Evolutionary conservation across 768 basidiomycete genomes (phyloP).

Genomic region (Boletellus sp.): DNA sequence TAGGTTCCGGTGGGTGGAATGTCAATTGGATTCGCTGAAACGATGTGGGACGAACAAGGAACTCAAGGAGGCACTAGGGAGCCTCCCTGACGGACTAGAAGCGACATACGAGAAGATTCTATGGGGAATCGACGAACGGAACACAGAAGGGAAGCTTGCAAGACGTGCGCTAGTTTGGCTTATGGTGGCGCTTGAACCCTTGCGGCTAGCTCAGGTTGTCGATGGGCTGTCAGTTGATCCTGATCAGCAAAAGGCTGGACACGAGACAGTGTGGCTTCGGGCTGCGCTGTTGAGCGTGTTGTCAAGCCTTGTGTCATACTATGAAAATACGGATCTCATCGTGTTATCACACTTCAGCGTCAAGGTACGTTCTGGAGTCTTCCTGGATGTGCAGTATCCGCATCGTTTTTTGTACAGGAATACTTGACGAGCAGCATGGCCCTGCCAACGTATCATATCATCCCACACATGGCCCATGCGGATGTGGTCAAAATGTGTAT

Average conservation of each 20-base stretch:
- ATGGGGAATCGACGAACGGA: background rate
- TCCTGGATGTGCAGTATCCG: background rate
- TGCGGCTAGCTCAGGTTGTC: background rate
- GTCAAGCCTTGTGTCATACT: background rate
- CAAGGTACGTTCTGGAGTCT: background rate
- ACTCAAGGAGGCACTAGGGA: background rate
- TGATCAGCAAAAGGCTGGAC: background rate
- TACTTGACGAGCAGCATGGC: background rate
- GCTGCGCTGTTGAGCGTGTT: background rate
- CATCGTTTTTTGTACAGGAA: background rate
- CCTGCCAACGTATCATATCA: background rate
- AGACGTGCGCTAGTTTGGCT: background rate
- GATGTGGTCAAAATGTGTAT: background rate
- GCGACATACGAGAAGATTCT: background rate
- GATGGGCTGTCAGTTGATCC: background rate
- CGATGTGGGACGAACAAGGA: background rate
- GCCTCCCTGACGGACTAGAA: background rate
- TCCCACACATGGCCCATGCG: background rate
- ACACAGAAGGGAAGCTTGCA: background rate
- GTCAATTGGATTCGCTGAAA: background rate
- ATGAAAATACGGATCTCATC: background rate
- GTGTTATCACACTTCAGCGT: background rate
- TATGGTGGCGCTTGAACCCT: background rate
- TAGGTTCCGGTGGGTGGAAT: conserved; percentile 1
- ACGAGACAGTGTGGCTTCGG: background rate